Base-by-base conservation (phyloP, 2,329 filamentous ascomycete species). In the Calonectria pseudoreteaudii region DNA sequence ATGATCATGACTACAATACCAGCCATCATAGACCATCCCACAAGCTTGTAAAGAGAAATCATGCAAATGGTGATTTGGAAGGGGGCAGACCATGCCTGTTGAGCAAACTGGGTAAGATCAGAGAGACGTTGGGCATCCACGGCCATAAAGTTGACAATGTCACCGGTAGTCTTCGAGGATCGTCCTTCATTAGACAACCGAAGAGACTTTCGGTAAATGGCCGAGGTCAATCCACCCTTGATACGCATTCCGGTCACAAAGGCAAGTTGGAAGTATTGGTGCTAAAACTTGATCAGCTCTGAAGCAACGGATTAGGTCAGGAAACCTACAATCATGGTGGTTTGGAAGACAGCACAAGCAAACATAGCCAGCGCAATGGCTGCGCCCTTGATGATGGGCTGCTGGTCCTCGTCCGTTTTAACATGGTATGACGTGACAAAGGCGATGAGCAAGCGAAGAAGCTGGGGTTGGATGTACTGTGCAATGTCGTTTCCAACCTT, bases 131-230 rank as follows among this genome's bases (percentile, higher is more conserved):
- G 97, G 18, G 96, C 96, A 83, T 99, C 97, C 13, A 99, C 96
- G 58, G 97, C 97, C 96, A 99, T 99, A 86, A 98, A 97, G 83
- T 99, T 99, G 83, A 99, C 97, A 81, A 99, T 98, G 81, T 99
- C 97, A 71, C 97, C 97, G 0, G 97, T 99, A 0, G 95, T 94
- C 86, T 98, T 98, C 56, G 92, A 86, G 2, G 95, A 91, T 68
- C 96, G 92, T 11, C 97, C 97, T 85, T 99, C 97, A 80, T 98
- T 98, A 7, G 96, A 98, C 23, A 99, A 88, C 76, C 92, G 93
- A 75, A 98, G 89, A 0, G 96, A 94, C 86, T 99, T 99, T 73
- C 93, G 91, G 84, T 99, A 99, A 77, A 99, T 98, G 72, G 95
- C 91, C 1, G 96, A 94, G 9, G 95, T 96, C 75, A 99, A 86